phyloP scores from a whole-genome alignment of 2,329 filamentous ascomycete species.

The Onygenales sp. region DNA sequence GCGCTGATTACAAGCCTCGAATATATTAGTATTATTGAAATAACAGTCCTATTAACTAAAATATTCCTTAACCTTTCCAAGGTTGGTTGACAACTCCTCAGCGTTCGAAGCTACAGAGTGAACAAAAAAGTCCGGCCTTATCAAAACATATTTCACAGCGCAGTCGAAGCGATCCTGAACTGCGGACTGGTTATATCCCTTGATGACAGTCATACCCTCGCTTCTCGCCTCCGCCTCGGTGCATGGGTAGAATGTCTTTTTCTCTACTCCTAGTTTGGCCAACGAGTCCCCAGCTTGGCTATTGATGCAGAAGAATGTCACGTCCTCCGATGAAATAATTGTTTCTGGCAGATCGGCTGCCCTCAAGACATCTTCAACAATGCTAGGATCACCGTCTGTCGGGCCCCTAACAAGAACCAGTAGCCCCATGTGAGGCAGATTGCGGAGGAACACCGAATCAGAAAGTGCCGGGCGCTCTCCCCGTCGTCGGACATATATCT shows the following conservation, averaged over 20 bases:
- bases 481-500: neutral
- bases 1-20: neutral
- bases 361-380: neutral
- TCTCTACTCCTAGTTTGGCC: neutral
- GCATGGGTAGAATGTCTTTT: neutral
- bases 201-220: neutral
- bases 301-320: neutral
- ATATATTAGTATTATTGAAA: neutral
- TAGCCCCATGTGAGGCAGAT: neutral
- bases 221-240: neutral
- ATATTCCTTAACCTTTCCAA: neutral
- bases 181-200: neutral
- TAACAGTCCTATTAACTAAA: neutral
- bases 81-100: neutral
- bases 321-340: neutral
- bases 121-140: neutral
- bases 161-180: neutral
- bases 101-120: neutral
- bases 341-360: neutral
- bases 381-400: neutral
- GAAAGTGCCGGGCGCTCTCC: neutral
- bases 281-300: neutral
- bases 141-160: neutral
- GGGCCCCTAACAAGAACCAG: neutral
- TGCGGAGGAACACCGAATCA: neutral